Conservation (phyloP, 306 rosid genomes). For the Aeschynomene evenia region DNA sequence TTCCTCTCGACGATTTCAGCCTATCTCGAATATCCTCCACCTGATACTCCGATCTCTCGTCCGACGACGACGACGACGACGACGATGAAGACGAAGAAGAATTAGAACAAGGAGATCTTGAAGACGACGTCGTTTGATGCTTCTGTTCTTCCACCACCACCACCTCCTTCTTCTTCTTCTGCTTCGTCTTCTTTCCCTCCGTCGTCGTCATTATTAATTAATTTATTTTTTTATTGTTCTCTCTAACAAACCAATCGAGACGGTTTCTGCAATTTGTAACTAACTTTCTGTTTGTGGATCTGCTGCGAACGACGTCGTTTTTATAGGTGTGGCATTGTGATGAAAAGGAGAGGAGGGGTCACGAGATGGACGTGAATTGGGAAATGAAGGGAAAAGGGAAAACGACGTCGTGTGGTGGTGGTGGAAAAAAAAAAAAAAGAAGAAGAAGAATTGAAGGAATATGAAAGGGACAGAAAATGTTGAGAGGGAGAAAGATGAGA, state of each 20-base stretch:
- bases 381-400: no score
- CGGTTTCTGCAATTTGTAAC: neutral
- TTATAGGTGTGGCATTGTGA: neutral
- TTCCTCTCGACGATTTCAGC: conserved; percentile 70
- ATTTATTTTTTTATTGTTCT: no score
- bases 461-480: neutral
- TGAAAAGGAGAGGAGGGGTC: neutral
- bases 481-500: no score
- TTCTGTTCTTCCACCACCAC: conserved; percentile 4
- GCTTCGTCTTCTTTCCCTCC: neutral
- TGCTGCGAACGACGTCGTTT: neutral
- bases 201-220: neutral
- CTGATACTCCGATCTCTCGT: conserved; percentile 49
- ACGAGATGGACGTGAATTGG: neutral
- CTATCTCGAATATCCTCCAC: conserved; percentile 58
- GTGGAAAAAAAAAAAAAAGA: neutral
- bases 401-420: neutral
- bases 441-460: neutral
- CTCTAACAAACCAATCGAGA: no score
- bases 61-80: conserved; percentile 21
- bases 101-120: neutral
- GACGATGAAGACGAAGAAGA: neutral
- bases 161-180: neutral
- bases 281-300: neutral
- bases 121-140: conserved; percentile 2